Conservation (phyloP, 768 basidiomycete genomes). For the Kondoa subrosea region DNA sequence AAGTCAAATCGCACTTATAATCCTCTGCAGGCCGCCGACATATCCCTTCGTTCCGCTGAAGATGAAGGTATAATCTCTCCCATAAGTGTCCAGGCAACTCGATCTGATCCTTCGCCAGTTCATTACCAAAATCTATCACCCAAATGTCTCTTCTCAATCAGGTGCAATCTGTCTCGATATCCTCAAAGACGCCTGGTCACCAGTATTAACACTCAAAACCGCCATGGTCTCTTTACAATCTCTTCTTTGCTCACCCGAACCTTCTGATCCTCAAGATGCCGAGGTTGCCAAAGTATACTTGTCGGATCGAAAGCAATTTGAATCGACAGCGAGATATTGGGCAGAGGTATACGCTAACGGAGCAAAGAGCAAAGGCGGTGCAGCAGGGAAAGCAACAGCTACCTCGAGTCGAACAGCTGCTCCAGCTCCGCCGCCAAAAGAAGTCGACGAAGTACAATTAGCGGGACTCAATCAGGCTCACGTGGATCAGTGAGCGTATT, state of each 20-base stretch:
- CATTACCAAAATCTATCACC: constrained; percentile 53
- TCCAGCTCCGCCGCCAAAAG: constrained; percentile 22
- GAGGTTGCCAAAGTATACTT: constrained; percentile 96
- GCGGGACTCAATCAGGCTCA: constrained; percentile 67
- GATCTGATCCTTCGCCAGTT: too few species aligned
- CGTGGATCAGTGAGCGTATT: constrained; percentile 51
- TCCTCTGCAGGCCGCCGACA: constrained; percentile 6
- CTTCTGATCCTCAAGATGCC: constrained; percentile 91
- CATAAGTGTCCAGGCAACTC: neutral
- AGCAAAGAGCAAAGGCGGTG: constrained; percentile 29
- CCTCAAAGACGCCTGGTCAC: constrained; percentile 42
- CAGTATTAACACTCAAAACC: constrained; percentile 59
- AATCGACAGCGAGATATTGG: constrained; percentile 87
- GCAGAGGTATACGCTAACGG: constrained; percentile 67
- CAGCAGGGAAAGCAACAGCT: constrained; percentile 26
- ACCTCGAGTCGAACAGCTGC: constrained; percentile 29
- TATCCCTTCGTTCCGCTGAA: constrained; percentile 16
- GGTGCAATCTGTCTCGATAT: constrained; percentile 67
- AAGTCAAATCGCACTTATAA: too few species aligned
- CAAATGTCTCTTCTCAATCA: constrained; percentile 83
- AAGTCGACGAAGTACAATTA: constrained; percentile 66
- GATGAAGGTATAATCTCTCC: constrained; percentile 15
- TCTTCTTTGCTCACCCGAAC: constrained; percentile 83
- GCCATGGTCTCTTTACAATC: constrained; percentile 90
- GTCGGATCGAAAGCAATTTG: constrained; percentile 69